A percentile compares a stretch with the other conserved stretches of the same genome.
These are phyloP conservation scores for Xylaria sp. DNA, from an alignment of 2,329 filamentous ascomycete genomes.

Conservation along the genomic window DNA sequence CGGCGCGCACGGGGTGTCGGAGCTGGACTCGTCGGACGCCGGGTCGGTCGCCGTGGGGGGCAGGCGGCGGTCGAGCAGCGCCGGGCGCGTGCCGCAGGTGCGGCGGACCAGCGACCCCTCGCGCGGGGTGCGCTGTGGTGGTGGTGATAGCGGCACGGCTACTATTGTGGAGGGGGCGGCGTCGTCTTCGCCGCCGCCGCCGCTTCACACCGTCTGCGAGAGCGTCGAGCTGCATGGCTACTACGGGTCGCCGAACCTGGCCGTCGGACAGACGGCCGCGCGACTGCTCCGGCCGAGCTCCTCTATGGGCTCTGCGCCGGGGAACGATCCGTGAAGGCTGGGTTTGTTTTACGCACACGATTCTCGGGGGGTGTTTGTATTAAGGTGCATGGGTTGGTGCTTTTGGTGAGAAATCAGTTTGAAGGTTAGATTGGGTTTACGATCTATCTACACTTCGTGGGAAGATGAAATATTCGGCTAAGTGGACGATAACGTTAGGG, in stretches of 20 bases:
- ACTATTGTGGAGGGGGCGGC: slow-evolving; percentile 22
- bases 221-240: slow-evolving; percentile 49
- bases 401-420: neutral
- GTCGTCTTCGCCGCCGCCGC: slow-evolving; percentile 25
- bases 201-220: slow-evolving; percentile 46
- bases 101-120: slow-evolving; percentile 26
- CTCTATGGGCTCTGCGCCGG: slow-evolving; percentile 9
- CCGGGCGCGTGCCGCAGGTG: slow-evolving; percentile 16
- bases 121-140: neutral
- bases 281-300: slow-evolving; percentile 12
- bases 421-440: neutral
- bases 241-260: slow-evolving; percentile 45
- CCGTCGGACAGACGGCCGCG: slow-evolving; percentile 46
- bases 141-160: neutral
- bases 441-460: neutral
- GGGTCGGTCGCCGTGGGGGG: slow-evolving; percentile 38
- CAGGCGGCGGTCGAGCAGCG: slow-evolving; percentile 38
- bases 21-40: slow-evolving; percentile 42
- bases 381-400: too few relatives aligned
- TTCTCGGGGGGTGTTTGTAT: too few relatives aligned
- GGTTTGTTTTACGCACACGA: too few relatives aligned
- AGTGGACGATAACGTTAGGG: neutral
- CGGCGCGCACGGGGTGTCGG: slow-evolving; percentile 37
- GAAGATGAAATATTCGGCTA: neutral
- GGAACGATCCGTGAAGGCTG: neutral